Conservation (phyloP, 2,329 filamentous ascomycete species). For the Aschersonia sp. region DNA sequence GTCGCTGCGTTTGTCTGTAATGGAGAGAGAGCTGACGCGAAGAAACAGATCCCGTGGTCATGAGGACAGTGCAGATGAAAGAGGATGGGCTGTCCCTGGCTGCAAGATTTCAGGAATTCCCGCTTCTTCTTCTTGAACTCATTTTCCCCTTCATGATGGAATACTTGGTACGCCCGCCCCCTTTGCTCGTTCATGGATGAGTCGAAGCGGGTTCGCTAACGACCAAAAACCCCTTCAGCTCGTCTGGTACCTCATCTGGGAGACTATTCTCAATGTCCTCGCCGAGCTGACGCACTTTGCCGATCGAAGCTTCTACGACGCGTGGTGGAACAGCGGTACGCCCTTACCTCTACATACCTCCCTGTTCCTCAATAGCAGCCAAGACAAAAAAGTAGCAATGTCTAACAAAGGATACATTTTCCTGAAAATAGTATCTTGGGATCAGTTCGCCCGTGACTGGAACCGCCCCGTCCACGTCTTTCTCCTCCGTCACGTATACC, state of each 20-base stretch:
- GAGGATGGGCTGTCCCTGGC: conserved; percentile 46
- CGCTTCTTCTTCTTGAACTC: conserved; percentile 61
- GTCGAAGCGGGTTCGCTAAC: neutral
- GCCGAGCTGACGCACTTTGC: conserved; percentile 67
- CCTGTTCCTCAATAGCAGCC: neutral
- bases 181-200: neutral
- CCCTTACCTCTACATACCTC: neutral
- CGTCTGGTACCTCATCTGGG: conserved; percentile 74
- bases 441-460: conserved; percentile 71
- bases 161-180: conserved; percentile 36
- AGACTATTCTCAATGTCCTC: conserved; percentile 58
- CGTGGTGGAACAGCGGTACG: conserved; percentile 47
- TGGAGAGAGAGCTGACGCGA: neutral
- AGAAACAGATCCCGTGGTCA: conserved; percentile 47
- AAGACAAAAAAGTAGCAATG: neutral
- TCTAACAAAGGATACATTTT: neutral
- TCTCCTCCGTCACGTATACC: conserved; percentile 64
- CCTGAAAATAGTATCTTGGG: conserved; percentile 38
- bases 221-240: conserved; percentile 21
- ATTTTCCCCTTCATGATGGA: conserved; percentile 70
- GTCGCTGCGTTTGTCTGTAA: too few species aligned
- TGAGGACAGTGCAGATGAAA: conserved; percentile 52
- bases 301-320: conserved; percentile 57
- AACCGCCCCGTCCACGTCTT: conserved; percentile 67
- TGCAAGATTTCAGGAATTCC: conserved; percentile 52